These are phyloP conservation scores for Mallotus japonicus DNA, from an alignment of 441 rosid genomes.

Conservation along the genomic window DNA sequence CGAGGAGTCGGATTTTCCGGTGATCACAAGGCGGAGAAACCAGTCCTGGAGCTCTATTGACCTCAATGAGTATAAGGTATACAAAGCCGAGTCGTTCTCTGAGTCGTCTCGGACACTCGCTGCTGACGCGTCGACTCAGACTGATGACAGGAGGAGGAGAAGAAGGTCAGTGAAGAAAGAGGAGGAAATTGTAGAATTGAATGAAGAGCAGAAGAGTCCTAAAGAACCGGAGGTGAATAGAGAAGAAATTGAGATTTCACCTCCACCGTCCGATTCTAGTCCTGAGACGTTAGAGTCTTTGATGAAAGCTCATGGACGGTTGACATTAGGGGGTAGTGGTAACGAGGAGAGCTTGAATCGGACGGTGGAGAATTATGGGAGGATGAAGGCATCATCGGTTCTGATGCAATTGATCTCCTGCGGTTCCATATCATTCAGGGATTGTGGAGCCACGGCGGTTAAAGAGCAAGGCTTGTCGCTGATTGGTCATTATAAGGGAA, in stretches of 20 bases:
- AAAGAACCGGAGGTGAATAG: slow-evolving; percentile 50
- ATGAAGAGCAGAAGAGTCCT: slow-evolving; percentile 23
- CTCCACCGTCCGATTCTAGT: slow-evolving; percentile 95
- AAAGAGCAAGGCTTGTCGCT: slow-evolving; percentile 67
- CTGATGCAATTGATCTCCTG: slow-evolving; percentile 91
- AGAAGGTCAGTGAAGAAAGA: slow-evolving; percentile 38
- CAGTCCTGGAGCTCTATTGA: slow-evolving; percentile 86
- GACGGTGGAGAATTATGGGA: slow-evolving; percentile 54
- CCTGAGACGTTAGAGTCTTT: slow-evolving; percentile 83
- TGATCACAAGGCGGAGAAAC: slow-evolving; percentile 55
- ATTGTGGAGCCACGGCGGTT: slow-evolving; percentile 61
- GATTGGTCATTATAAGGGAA: slow-evolving; percentile 46
- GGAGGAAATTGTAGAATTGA: slow-evolving; percentile 32
- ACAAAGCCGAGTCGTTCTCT: slow-evolving; percentile 53
- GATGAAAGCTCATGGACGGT: slow-evolving; percentile 79
- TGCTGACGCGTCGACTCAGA: slow-evolving; percentile 93
- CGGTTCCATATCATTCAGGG: slow-evolving; percentile 81
- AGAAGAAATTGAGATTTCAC: slow-evolving; percentile 89
- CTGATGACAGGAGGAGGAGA: slow-evolving; percentile 56
- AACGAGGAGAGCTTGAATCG: slow-evolving; percentile 36
- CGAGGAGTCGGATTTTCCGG: slow-evolving; percentile 35
- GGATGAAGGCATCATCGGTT: slow-evolving; percentile 69
- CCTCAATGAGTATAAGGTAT: slow-evolving; percentile 78
- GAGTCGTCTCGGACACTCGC: slow-evolving; percentile 55
- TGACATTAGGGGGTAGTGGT: slow-evolving; percentile 28